Evolutionary conservation across 108 stramenopile species (phyloP).

Genomic region (Parmales sp.): DNA sequence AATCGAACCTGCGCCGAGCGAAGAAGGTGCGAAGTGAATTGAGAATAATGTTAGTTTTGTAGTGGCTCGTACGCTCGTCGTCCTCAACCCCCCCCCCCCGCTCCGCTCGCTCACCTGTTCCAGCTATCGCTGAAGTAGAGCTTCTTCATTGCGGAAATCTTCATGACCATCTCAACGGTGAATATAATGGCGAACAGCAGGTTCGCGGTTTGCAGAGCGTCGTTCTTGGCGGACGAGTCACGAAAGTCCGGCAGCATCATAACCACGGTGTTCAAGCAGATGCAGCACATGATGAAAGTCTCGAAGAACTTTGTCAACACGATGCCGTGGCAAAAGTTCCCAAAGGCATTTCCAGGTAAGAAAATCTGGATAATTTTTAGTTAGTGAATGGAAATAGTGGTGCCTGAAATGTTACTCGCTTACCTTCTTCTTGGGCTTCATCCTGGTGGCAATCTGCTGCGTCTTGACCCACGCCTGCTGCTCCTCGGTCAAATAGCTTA

Average conservation of each 20-base stretch:
- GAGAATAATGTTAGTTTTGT: too few relatives aligned
- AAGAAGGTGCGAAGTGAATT: too few relatives aligned
- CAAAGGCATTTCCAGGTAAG: constrained; percentile 16
- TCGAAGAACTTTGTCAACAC: constrained; percentile 36
- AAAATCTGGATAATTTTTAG: too few relatives aligned
- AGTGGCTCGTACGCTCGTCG: too few relatives aligned
- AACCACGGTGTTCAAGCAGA: constrained; percentile 33
- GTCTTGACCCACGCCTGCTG: constrained; percentile 48
- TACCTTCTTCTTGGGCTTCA: constrained; percentile 31
- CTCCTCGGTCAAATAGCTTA: constrained; percentile 35
- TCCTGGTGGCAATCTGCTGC: constrained; percentile 36
- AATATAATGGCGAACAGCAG: constrained; percentile 42
- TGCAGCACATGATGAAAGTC: constrained; percentile 33
- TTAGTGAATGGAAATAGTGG: too few relatives aligned
- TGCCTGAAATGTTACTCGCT: too few relatives aligned
- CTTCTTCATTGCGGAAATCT: constrained; percentile 27
- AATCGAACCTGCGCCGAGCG: too few relatives aligned
- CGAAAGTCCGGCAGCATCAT: constrained; percentile 38
- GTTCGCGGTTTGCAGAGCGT: constrained; percentile 25
- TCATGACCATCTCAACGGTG: constrained; percentile 40
- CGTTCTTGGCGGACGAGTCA: constrained; percentile 17
- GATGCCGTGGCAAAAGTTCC: constrained; percentile 32
- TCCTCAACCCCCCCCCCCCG: too few relatives aligned
- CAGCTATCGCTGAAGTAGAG: constrained; percentile 43
- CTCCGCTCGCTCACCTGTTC: too few relatives aligned